Conservation (phyloP, 2,329 filamentous ascomycete genomes). For the Cladosporium oxysporum region DNA sequence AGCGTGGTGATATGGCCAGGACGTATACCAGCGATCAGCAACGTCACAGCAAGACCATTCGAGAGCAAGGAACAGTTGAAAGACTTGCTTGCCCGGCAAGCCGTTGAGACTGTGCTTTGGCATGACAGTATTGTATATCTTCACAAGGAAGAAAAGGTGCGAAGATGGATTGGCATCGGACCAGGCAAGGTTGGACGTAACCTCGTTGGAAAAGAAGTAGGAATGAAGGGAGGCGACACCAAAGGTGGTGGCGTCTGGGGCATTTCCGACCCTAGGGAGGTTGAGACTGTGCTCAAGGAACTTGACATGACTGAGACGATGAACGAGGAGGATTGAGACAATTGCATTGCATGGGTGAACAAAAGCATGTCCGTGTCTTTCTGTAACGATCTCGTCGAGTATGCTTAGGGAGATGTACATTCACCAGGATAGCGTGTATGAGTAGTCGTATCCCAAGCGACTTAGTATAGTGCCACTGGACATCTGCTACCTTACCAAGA, state of each 20-base stretch:
- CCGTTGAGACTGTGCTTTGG: conserved; percentile 91
- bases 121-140: conserved; percentile 91
- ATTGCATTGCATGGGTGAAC: neutral
- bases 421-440: neutral
- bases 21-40: conserved; percentile 76
- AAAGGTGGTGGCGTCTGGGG: conserved; percentile 94
- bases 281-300: conserved; percentile 49
- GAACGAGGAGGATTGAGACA: conserved; percentile 37
- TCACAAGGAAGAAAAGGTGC: conserved; percentile 77
- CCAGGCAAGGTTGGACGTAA: conserved; percentile 93
- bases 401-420: neutral
- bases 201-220: conserved; percentile 91
- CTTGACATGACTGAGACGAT: conserved; percentile 49
- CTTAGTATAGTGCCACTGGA: neutral
- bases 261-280: conserved; percentile 71
- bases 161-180: conserved; percentile 87
- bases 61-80: conserved; percentile 71
- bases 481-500: neutral
- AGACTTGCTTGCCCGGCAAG: conserved; percentile 75
- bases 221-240: conserved; percentile 72
- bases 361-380: neutral
- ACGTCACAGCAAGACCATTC: conserved; percentile 81
- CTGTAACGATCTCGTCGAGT: neutral
- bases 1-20: conserved; percentile 77
- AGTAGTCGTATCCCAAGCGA: neutral